Conservation (phyloP, 345 rosid genomes). For the Citrus reticulata region DNA sequence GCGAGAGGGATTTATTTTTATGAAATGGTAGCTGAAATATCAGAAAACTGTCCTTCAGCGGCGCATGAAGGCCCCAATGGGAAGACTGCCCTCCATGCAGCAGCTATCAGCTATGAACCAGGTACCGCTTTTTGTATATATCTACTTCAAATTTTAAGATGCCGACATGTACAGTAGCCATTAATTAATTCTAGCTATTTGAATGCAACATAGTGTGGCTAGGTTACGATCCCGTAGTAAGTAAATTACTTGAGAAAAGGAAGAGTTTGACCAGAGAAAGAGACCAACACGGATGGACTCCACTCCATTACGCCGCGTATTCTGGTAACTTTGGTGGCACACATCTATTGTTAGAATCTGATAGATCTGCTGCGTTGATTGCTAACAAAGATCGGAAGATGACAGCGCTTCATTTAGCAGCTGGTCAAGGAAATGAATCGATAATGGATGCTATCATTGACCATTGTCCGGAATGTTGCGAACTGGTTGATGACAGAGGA, state of each 20-base stretch:
- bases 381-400: not conserved
- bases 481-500: not conserved
- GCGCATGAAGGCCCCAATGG: not conserved
- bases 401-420: conserved; percentile 11
- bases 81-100: not conserved
- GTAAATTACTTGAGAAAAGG: not conserved
- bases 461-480: not conserved
- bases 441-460: not conserved
- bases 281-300: not conserved
- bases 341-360: not conserved
- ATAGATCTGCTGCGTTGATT: not conserved
- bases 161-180: too few relatives aligned
- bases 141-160: too few relatives aligned
- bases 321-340: too few relatives aligned
- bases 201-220: too few relatives aligned
- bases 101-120: too few relatives aligned
- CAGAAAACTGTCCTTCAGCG: not conserved
- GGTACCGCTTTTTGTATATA: too few relatives aligned
- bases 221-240: too few relatives aligned
- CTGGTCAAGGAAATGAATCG: not conserved
- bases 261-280: not conserved
- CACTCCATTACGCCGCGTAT: conserved; percentile 5
- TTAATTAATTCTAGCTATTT: too few relatives aligned
- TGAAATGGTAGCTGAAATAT: not conserved
- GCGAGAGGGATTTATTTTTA: not conserved